Evolutionary conservation across 106 monocot species (phyloP).

Genomic region (Gastrodia elata): DNA sequence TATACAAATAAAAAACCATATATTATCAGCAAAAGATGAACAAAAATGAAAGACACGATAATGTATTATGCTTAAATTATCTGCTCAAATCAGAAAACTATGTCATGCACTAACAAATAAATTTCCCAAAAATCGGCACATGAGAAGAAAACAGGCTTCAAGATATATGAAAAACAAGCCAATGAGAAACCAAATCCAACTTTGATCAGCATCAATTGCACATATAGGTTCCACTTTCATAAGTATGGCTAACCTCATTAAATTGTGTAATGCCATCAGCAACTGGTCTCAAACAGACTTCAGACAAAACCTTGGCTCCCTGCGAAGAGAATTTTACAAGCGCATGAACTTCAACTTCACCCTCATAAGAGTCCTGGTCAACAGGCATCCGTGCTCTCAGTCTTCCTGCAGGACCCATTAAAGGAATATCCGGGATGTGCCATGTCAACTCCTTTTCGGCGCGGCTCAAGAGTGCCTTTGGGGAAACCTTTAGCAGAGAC

Average conservation of each 20-base stretch:
- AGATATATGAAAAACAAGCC: background rate
- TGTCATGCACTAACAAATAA: background rate
- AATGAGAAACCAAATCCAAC: background rate
- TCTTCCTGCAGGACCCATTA: slow-evolving; percentile 54
- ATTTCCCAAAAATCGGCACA: background rate
- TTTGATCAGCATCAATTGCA: slow-evolving; percentile 42
- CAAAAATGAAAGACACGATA: background rate
- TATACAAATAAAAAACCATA: no score
- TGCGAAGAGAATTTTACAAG: slow-evolving; percentile 59
- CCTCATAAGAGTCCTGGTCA: slow-evolving; percentile 57
- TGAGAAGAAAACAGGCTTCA: background rate
- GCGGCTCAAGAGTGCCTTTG: slow-evolving; percentile 70
- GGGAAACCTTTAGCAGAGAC: slow-evolving; percentile 71
- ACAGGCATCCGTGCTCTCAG: slow-evolving; percentile 89
- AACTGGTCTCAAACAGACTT: slow-evolving; percentile 48
- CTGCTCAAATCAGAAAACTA: slow-evolving; percentile 1
- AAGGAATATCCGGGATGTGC: slow-evolving; percentile 67
- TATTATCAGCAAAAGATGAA: background rate
- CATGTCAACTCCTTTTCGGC: slow-evolving; percentile 69
- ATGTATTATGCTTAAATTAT: background rate
- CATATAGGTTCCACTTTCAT: slow-evolving; percentile 58
- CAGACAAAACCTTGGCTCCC: slow-evolving; percentile 54
- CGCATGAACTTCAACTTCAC: slow-evolving; percentile 65
- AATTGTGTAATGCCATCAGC: slow-evolving; percentile 61
- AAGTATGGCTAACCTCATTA: slow-evolving; percentile 64